Evolutionary conservation across 192 early-diverging fungal species (phyloP), one percentile per base, ranked within the genome.

Genomic region (Coemansia pectinata): DNA sequence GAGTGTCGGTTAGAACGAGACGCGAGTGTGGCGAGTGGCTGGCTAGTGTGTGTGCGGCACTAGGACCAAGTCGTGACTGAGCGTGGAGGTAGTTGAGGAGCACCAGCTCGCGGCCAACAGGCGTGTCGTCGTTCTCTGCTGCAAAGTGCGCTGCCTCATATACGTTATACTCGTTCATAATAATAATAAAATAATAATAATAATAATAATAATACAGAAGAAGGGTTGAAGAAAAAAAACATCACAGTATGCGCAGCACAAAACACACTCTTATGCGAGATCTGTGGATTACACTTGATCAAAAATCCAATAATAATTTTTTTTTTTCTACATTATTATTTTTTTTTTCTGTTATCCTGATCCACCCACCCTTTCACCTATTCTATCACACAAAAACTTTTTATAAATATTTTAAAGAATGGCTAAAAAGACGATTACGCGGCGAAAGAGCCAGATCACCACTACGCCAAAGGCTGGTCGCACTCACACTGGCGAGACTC

Each of bases 401-500:
- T 4, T 21, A n/a, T 27, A 39, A 42, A 40, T 42, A 42, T 42
- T 42, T 4, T 17, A 53, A 34, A 42, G 34, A 10, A 81, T 81
- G 79, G 71, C 48, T 21, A 68, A 45, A 14, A 77, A 77, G 65
- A 82, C 79, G n/a, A 63, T 73, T 14, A 40, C 70, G 42, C 74
- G 79, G 65, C 76, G 58, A 71, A 82, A 58, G 65, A 63, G 70
- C 23, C 69, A 72, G 42, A 47, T 50, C n/a, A 38, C 17, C 25
- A 19, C 31, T 3, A n/a, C 55, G 7, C 27, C 10, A 38, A 58
- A 58, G 63, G 52, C 67, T 0, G 53, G 60, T 3, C 69, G 48
- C 40, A 72, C 74, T n/a, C 36, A 55, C 33, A 65, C 40, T 11
- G 39, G 14, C 2, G n/a, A 12, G 5, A 27, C 19, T 17, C 52